A percentile compares a stretch with the other conserved stretches of the same genome.
Evolutionary conservation across 2,329 filamentous ascomycete species (phyloP).

Genomic region (Talaromyces sp.): DNA sequence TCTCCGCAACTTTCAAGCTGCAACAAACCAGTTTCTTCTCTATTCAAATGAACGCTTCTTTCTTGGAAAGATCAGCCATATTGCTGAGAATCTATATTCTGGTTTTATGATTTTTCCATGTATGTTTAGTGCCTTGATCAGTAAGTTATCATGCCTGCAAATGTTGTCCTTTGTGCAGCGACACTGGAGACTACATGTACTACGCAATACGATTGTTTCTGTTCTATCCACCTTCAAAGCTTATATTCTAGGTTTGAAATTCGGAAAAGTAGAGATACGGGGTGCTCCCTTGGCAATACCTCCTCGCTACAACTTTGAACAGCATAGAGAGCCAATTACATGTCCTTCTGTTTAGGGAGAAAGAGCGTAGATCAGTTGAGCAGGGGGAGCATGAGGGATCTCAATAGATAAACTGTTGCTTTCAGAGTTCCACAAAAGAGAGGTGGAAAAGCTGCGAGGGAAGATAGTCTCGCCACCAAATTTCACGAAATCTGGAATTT

Average conservation of each 20-base stretch:
- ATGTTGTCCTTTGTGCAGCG: background rate
- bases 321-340: background rate
- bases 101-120: too few species aligned
- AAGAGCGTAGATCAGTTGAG: too few species aligned
- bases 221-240: background rate
- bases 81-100: background rate
- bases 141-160: background rate
- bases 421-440: too few species aligned
- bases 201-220: background rate
- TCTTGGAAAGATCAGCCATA: background rate
- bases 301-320: background rate
- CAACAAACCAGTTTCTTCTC: background rate
- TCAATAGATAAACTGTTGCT: too few species aligned
- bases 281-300: too few species aligned
- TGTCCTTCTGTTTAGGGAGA: too few species aligned
- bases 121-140: too few species aligned
- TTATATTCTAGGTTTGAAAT: too few species aligned
- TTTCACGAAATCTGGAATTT: background rate
- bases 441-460: too few species aligned
- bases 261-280: too few species aligned
- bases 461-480: background rate
- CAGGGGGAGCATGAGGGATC: too few species aligned
- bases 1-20: background rate
- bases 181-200: too few species aligned
- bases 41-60: background rate